Percentiles rank a stretch among this genome's conserved stretches.
These are phyloP conservation scores for Chaetomium olivaceum DNA, from an alignment of 2,329 filamentous ascomycete genomes.

Conservation along the genomic window DNA sequence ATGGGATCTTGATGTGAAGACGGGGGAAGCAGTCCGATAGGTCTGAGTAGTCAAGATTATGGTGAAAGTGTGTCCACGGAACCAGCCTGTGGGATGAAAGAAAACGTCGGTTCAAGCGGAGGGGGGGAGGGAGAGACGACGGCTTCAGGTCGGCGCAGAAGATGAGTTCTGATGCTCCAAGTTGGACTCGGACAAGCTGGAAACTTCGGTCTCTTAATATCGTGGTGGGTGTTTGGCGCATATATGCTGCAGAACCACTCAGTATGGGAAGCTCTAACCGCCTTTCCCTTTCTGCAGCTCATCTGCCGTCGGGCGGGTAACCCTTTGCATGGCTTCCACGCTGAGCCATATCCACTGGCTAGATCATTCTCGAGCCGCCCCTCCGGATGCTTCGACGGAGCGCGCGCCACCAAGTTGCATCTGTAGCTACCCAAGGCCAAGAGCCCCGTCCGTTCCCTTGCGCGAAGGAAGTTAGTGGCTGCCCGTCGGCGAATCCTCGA, in stretches of 20 bases:
- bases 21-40: not conserved
- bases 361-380: slow-evolving; percentile 5
- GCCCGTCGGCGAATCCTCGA: slow-evolving; percentile 10
- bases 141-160: not conserved
- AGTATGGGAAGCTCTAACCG: not conserved
- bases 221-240: not conserved
- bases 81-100: slow-evolving; percentile 20
- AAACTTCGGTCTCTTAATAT: not conserved
- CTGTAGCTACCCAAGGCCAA: slow-evolving; percentile 5
- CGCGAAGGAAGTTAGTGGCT: slow-evolving; percentile 14
- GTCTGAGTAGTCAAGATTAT: not conserved
- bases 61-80: slow-evolving; percentile 15
- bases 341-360: slow-evolving; percentile 11
- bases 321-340: slow-evolving; percentile 21
- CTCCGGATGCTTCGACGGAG: slow-evolving; percentile 21
- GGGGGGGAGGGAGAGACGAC: not conserved
- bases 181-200: not conserved
- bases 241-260: slow-evolving; percentile 8
- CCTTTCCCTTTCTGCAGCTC: not conserved
- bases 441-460: slow-evolving; percentile 3
- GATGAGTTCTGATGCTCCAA: not conserved
- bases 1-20: not conserved
- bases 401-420: slow-evolving; percentile 27
- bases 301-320: slow-evolving; percentile 21
- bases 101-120: not conserved